A percentile compares a stretch with the other conserved stretches of the same genome.
These are phyloP conservation scores for Opeltia flavorubescens DNA, from an alignment of 495 filamentous ascomycete species.

Conservation along the genomic window DNA sequence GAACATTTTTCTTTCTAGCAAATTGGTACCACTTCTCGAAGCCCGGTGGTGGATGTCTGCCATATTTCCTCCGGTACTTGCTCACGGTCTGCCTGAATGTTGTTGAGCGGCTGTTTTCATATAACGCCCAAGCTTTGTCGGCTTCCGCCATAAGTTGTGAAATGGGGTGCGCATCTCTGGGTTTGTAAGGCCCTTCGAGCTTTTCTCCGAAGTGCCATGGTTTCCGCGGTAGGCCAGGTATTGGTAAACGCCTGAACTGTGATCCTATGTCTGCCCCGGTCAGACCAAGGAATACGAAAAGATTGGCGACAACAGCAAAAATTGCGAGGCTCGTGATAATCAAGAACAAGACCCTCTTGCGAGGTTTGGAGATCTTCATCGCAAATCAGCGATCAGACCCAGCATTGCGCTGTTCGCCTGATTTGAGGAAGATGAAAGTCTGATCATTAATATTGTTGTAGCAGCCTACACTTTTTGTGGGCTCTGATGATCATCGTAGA, in stretches of 20 bases:
- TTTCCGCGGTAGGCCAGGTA: conserved; percentile 13
- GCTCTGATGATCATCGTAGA: too few species aligned
- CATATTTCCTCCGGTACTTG: conserved; percentile 46
- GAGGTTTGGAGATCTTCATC: conserved; percentile 1
- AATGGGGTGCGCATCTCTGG: conserved; percentile 21
- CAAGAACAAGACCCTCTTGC: conserved; percentile 10
- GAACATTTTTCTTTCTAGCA: conserved; percentile 40
- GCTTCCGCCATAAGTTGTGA: conserved; percentile 18
- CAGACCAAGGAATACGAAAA: conserved; percentile 13
- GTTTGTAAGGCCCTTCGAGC: conserved; percentile 9
- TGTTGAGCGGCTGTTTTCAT: conserved; percentile 20
- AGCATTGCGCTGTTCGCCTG: too few species aligned
- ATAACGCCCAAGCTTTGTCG: conserved; percentile 14
- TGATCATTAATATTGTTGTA: too few species aligned
- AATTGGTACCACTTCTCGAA: conserved; percentile 59
- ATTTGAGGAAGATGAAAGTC: too few species aligned
- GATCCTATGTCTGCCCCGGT: conserved; percentile 9
- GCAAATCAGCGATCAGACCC: background rate
- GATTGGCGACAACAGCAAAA: conserved; percentile 7
- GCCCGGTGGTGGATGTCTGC: conserved; percentile 59
- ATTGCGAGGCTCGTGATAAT: conserved; percentile 8
- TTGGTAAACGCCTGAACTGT: conserved; percentile 10
- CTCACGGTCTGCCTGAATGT: conserved; percentile 44
- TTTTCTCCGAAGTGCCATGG: conserved; percentile 15
- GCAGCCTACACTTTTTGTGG: too few species aligned